Base-by-base conservation (phyloP, 2,329 filamentous ascomycete genomes). In the Arthrobotrys pseudoclavata region DNA sequence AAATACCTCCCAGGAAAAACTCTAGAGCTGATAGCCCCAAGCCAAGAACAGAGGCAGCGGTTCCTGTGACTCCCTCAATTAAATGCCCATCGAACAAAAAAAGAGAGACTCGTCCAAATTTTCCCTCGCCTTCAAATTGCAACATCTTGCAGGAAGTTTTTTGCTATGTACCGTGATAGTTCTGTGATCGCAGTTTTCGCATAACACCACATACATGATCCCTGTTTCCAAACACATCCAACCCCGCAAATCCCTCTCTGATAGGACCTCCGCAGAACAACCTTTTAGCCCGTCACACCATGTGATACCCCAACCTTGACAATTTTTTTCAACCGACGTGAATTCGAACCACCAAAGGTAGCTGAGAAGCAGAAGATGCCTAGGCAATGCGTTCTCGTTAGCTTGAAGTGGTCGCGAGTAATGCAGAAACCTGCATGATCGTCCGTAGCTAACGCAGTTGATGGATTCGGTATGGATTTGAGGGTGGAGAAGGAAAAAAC, bases 171-270 rank as follows among this genome's bases (percentile, higher is more conserved):
- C 62, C 69, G 69, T 74, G 69, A 74, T 68, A 74, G 52, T 74
- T 26, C 69, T 61, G 69, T 74, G 69, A 74, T 55, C 45, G 52
- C 42, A 52, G 47, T 24, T 50, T 60, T 60, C 55, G 31, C 55
- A 60, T 60, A 60, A 60, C 55, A 60, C 55, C 55, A 60, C 31
- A 40, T 53, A 57, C 48, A 55, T 57, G 18, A 69, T 57, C 64
- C 71, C 66, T 76, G 71, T 12, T 53, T 50, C 50, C 37, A 52
- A 24, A 57, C 40, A 42, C 15, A 12, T 53, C 50, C 64, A 76
- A 76, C 71, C 71, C 71, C 71, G 71, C 71, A 76, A 76, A 69
- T 47, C 6, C 24, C 64, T 66, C 40, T 69, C 64, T 64, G 71
- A 69, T 75, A 75, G 63, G 63, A 45, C 57, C 34, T 62, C 53